Percentiles rank a stretch among this genome's conserved stretches.
These are phyloP conservation scores for Tolypocladium album DNA, from an alignment of 2,329 filamentous ascomycete species.

Conservation along the genomic window DNA sequence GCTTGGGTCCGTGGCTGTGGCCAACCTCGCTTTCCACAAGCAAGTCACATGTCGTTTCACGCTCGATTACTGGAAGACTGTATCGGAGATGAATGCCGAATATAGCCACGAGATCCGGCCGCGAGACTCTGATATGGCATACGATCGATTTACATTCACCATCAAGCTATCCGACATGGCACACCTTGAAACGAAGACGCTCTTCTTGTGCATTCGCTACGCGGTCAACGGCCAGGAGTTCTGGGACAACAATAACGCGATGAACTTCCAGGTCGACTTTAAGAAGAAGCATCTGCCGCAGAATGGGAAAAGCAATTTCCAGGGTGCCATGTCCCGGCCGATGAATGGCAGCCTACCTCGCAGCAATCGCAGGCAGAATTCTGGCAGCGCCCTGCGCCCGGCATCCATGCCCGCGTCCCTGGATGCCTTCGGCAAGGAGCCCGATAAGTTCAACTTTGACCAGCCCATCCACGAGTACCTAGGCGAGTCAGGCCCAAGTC, in stretches of 20 bases:
- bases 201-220: slow-evolving; percentile 89
- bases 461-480: slow-evolving; percentile 52
- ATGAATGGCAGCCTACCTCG: slow-evolving; percentile 46
- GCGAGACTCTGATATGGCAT: slow-evolving; percentile 52
- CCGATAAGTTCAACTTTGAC: slow-evolving; percentile 44
- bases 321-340: slow-evolving; percentile 39
- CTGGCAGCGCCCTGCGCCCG: slow-evolving; percentile 30
- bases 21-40: slow-evolving; percentile 87
- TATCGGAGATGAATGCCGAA: slow-evolving; percentile 86
- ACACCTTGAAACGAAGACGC: slow-evolving; percentile 83
- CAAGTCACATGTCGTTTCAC: slow-evolving; percentile 87
- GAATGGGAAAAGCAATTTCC: slow-evolving; percentile 43
- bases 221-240: slow-evolving; percentile 72
- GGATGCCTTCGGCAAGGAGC: slow-evolving; percentile 60
- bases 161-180: slow-evolving; percentile 88
- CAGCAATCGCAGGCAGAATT: slow-evolving; percentile 46
- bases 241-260: slow-evolving; percentile 86
- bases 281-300: slow-evolving; percentile 61
- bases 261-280: slow-evolving; percentile 95
- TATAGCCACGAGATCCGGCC: slow-evolving; percentile 69
- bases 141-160: slow-evolving; percentile 86
- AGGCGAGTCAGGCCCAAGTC: slow-evolving; percentile 47
- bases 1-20: slow-evolving; percentile 72
- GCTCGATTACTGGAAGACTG: slow-evolving; percentile 97
- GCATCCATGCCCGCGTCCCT: slow-evolving; percentile 47